phyloP scores from a whole-genome alignment of 345 rosid species.

The Dipteronia dyeriana region DNA sequence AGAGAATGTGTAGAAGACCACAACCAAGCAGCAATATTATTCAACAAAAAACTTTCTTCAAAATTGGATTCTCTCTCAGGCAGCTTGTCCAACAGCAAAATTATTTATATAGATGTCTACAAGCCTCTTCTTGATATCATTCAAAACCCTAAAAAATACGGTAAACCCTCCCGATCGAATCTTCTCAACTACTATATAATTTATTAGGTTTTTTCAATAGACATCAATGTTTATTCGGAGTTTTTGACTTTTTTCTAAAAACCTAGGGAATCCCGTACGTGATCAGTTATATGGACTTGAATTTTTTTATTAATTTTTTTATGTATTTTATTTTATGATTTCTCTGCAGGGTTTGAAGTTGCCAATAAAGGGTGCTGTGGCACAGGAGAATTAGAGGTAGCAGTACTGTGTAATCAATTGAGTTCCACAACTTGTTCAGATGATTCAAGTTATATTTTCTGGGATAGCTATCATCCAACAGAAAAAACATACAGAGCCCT shows the following conservation, averaged over 20 bases:
- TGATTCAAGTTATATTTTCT: slow-evolving; percentile 49
- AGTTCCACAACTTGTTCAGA: slow-evolving; percentile 43
- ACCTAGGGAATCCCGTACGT: too few species aligned
- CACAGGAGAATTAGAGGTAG: slow-evolving; percentile 43
- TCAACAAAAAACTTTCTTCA: slow-evolving; percentile 35
- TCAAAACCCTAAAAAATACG: slow-evolving; percentile 36
- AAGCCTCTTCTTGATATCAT: slow-evolving; percentile 44
- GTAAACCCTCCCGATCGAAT: slow-evolving; percentile 6
- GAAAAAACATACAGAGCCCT: slow-evolving; percentile 53
- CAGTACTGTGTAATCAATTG: slow-evolving; percentile 42
- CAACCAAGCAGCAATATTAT: slow-evolving; percentile 31
- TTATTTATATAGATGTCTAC: slow-evolving; percentile 49
- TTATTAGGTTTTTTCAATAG: too few species aligned
- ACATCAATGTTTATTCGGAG: too few species aligned
- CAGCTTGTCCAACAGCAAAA: slow-evolving; percentile 26
- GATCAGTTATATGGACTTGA: too few species aligned
- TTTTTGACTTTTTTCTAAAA: too few species aligned
- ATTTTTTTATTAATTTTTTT: too few species aligned
- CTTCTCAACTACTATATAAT: too few species aligned
- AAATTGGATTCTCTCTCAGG: slow-evolving; percentile 25
- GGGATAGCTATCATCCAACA: slow-evolving; percentile 81
- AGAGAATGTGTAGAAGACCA: slow-evolving; percentile 32
- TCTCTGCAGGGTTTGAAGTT: slow-evolving; percentile 35
- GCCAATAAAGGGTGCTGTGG: slow-evolving; percentile 63
- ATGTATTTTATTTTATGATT: background rate